phyloP scores from a whole-genome alignment of 2,329 filamentous ascomycete genomes.

The Colletotrichum sp. region DNA sequence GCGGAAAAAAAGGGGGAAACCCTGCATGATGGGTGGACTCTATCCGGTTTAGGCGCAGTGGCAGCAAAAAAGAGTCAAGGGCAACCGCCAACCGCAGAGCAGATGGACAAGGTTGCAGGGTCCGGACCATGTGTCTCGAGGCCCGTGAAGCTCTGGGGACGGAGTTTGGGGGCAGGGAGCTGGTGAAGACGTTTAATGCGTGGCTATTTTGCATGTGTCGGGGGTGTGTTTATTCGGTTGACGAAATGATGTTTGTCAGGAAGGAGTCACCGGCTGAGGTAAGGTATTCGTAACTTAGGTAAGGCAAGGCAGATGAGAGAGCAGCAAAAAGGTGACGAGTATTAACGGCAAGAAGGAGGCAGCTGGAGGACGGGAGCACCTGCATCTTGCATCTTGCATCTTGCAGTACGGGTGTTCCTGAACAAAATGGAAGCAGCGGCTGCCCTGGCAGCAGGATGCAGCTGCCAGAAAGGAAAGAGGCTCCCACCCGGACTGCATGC shows the following conservation, averaged over 20 bases:
- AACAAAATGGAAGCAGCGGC: not conserved
- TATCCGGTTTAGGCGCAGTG: not conserved
- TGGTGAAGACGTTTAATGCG: not conserved
- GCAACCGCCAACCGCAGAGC: not conserved
- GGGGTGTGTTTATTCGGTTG: not conserved
- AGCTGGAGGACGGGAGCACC: not conserved
- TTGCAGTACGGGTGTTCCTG: not conserved
- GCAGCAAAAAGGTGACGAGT: not conserved
- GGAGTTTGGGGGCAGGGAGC: not conserved
- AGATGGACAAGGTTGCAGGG: not conserved
- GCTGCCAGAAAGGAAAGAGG: not conserved
- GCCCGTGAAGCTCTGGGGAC: not conserved
- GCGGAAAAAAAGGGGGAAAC: slow-evolving; percentile 2
- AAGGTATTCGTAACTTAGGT: not conserved
- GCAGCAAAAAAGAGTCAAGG: not conserved
- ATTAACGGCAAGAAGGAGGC: not conserved
- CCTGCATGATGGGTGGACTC: not conserved
- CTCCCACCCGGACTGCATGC: not conserved
- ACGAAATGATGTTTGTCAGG: not conserved
- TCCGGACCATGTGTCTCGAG: not conserved
- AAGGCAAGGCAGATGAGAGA: not conserved
- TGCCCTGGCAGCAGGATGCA: not conserved
- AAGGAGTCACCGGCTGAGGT: not conserved
- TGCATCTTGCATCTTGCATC: not conserved
- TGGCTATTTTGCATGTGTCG: not conserved